Conservation (phyloP, 1,139 yeast species). For the Ogataea hybrid region DNA sequence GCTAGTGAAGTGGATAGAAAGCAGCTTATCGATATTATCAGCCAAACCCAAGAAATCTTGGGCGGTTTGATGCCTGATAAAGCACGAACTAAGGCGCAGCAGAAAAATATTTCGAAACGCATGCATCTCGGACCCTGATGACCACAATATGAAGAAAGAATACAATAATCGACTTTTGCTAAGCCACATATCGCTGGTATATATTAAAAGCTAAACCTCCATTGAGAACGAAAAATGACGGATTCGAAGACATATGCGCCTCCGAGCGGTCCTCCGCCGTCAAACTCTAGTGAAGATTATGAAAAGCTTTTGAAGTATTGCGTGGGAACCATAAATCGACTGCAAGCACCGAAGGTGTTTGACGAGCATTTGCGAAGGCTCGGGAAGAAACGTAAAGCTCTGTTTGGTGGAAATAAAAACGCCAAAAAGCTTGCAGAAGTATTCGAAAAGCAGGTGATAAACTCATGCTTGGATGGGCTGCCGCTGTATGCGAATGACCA, state of each 20-base stretch:
- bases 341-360: constrained; percentile 23
- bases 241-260: constrained; percentile 5
- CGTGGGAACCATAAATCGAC: constrained; percentile 18
- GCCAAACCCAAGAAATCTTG: constrained; percentile 10
- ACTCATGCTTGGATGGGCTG: constrained; percentile 4
- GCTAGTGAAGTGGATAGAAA: constrained; percentile 7
- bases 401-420: constrained; percentile 21
- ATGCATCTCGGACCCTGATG: not conserved
- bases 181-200: not conserved
- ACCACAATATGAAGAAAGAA: not conserved
- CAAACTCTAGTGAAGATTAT: constrained; percentile 15
- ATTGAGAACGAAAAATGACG: too few relatives aligned
- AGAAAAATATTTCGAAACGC: not conserved
- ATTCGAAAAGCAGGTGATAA: constrained; percentile 12
- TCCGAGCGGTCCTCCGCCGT: constrained; percentile 18
- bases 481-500: constrained; percentile 18
- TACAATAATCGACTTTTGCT: not conserved
- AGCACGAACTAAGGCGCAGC: constrained; percentile 16
- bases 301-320: constrained; percentile 15
- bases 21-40: constrained; percentile 14
- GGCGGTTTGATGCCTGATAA: constrained; percentile 9
- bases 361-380: constrained; percentile 19
- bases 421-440: constrained; percentile 15
- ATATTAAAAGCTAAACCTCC: too few relatives aligned
- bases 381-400: constrained; percentile 18